Evolutionary conservation across 345 rosid species (phyloP), one percentile per base, ranked within the genome.

Genomic region (Draba incana): DNA sequence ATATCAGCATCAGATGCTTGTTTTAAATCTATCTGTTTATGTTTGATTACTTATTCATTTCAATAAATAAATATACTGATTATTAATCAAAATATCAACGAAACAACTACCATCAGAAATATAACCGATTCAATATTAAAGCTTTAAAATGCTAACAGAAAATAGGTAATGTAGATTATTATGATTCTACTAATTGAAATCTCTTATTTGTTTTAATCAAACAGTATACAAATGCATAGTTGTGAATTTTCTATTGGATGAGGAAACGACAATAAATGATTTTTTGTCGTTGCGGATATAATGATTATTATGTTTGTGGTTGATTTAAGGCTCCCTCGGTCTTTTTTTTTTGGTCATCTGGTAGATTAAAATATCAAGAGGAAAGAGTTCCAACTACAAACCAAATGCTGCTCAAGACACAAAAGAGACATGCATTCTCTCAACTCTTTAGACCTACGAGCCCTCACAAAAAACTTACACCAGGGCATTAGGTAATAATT

Each of bases 1-100:
- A 59, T 47, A 15, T 48, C 6, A 47, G 52, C 59, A 64, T 64
- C 70, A 39, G 10, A 72, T 64, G 76, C 76, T 63, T 57, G 2
- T 27, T 51, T 41, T 14, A 20, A 57, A 6, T 46, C 20, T 51
- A 44, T 15, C 42, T 56, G 46, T 63, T 35, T 39, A 14, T 72
- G 20, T 25, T 23, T 62, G 5, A 24, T 25, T 62, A 6, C 33
- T 31, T 10, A 15, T 54, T 62, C 41, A 39, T 33, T 35, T 11
- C 3, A 13, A 15, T 14, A n/a, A 31, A 2, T 9, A 10, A 6
- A 5, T 6, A 23, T 3, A 42, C 43, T 50, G 1, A 44, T 8
- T 35, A 44, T 62, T 28, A 44, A 23, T 46, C 47, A 52, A 15
- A 35, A 15, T 44, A 53, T 54, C 31, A 44, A 35, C 16, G 49